Evolutionary conservation across 2,329 filamentous ascomycete genomes (phyloP), one percentile per base, ranked within the genome.

Genomic region (Herpomyces periplanetae): DNA sequence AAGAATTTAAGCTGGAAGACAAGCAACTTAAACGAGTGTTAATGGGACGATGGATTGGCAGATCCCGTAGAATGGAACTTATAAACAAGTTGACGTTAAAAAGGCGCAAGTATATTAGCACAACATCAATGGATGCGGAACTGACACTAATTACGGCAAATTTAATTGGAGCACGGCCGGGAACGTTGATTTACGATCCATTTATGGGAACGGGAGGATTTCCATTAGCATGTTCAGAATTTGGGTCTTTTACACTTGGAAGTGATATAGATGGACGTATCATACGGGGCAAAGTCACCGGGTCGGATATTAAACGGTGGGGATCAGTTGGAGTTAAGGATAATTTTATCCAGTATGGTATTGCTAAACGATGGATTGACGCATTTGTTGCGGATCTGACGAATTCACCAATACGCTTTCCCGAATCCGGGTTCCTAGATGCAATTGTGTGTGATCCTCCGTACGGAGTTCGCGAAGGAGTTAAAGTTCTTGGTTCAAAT

Each of bases 131-230:
- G 80, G 80, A 96, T 34, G 65, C 75, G 0, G 80, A 91, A 36
- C 47, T 96, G 16, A 66, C 71, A 6, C 49, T 96, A 1, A 44
- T 96, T 10, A 88, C 73, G 0, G 80, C 75, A 2, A 96, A 91
- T 32, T 57, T 96, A 28, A 66, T 68, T 0, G 52, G 66, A 7
- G 71, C 71, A 0, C 59, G 44, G 0, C 64, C 71, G 0, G 75
- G 69, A 0, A 84, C 66, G 32, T 34, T 91, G 2, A 66, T 85
- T 30, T 88, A 75, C 31, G 80, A 96, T 29, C 80, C 80, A 0
- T 96, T 96, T 33, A 71, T 80, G 23, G 80, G 80, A 3, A 91
- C 80, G 0, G 80, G 75, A 3, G 75, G 69, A 20, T 91, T 96
- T 32, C 64, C 69, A 1, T 45, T 96, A 10, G 69, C 80, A 0